Percentiles rank a stretch among this genome's conserved stretches.
phyloP scores from a whole-genome alignment of 306 rosid genomes.

The Astragalus membranaceus region DNA sequence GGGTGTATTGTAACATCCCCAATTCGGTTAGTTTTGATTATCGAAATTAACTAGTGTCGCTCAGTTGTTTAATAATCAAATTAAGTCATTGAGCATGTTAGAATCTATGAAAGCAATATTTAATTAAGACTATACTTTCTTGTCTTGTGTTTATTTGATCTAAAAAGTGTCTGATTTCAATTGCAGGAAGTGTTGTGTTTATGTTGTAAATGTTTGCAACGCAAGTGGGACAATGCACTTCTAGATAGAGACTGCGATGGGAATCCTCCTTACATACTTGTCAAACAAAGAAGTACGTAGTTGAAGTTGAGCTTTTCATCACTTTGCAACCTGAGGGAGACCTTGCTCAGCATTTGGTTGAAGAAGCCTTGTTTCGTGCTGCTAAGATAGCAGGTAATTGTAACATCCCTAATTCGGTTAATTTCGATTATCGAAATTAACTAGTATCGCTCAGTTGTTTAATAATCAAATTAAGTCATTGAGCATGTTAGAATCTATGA shows the following conservation, averaged over 20 bases:
- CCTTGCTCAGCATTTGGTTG: constrained; percentile 93
- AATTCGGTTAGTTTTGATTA: no score
- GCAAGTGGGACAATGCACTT: constrained; percentile 95
- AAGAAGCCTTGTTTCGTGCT: constrained; percentile 89
- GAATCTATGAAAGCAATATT: no score
- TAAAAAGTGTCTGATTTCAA: background rate
- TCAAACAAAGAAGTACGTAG: constrained; percentile 92
- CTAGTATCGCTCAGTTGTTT: no score
- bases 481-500: no score
- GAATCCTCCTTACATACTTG: constrained; percentile 74
- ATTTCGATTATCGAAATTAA: no score
- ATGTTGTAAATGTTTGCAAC: constrained; percentile 46
- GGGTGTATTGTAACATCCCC: no score
- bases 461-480: no score
- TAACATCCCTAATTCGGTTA: no score
- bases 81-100: no score
- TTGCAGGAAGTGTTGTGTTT: constrained; percentile 61
- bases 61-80: no score
- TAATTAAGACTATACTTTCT: background rate
- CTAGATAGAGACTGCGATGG: constrained; percentile 81
- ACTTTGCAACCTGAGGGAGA: constrained; percentile 94
- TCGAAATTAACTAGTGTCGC: no score
- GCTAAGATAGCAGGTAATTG: constrained; percentile 86
- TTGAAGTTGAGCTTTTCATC: constrained; percentile 92
- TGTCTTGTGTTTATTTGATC: background rate